Percentiles rank a stretch among this genome's conserved stretches.
phyloP scores from a whole-genome alignment of 1,139 yeast genomes.

The Blastobotrys capitulatus region DNA sequence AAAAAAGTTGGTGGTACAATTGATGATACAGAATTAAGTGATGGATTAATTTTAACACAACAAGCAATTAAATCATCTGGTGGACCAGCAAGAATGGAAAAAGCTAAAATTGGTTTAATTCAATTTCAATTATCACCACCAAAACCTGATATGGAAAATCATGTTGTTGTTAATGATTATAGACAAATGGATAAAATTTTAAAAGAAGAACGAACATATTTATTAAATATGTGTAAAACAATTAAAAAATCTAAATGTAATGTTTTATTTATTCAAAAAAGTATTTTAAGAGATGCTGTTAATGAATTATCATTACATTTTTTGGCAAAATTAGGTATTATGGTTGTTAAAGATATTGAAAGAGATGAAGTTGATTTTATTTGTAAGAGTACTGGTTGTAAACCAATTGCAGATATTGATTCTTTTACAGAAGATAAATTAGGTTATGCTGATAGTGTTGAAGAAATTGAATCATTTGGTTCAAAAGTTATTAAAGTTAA shows the following conservation, averaged over 20 bases:
- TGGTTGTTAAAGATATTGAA: conserved; percentile 94
- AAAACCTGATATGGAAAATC: conserved; percentile 97
- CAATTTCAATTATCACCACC: conserved; percentile 99
- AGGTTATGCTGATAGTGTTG: conserved; percentile 87
- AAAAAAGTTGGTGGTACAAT: conserved; percentile 97
- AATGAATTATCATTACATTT: conserved; percentile 95
- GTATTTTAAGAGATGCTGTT: conserved; percentile 94
- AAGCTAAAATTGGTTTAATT: conserved; percentile 85
- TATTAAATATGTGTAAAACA: conserved; percentile 89
- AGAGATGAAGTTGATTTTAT: conserved; percentile 95
- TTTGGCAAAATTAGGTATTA: conserved; percentile 81
- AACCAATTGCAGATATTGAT: conserved; percentile 94
- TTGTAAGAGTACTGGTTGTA: conserved; percentile 86
- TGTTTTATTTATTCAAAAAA: conserved; percentile 86
- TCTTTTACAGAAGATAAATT: conserved; percentile 87
- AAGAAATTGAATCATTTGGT: conserved; percentile 88
- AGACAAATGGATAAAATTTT: conserved; percentile 98
- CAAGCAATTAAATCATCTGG: conserved; percentile 85
- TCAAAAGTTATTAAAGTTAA: conserved; percentile 86
- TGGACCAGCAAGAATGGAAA: conserved; percentile 93
- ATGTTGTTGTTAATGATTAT: conserved; percentile 94
- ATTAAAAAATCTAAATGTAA: conserved; percentile 97
- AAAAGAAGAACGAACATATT: conserved; percentile 94
- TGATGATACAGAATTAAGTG: conserved; percentile 89
- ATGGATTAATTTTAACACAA: conserved; percentile 92